A percentile compares a stretch with the other conserved stretches of the same genome.
phyloP scores from a whole-genome alignment of 352 stramenopile species.

The Globisporangium uncinulatum region DNA sequence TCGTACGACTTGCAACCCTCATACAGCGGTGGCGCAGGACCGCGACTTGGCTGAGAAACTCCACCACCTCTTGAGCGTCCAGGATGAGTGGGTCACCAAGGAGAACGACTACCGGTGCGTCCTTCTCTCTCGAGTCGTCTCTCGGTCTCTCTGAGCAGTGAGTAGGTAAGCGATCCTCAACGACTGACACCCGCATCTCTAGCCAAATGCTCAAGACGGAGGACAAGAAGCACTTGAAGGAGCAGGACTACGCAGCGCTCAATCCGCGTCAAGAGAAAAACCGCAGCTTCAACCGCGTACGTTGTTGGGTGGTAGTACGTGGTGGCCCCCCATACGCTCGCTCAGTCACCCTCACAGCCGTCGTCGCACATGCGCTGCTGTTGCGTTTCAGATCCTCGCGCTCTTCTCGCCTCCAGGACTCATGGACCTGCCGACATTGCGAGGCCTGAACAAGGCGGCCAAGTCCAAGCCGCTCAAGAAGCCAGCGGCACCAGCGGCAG shows the following conservation, averaged over 20 bases:
- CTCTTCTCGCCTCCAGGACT: conserved; percentile 47
- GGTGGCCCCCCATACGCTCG: too few species aligned
- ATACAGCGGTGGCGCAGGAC: conserved; percentile 51
- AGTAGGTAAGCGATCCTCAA: too few species aligned
- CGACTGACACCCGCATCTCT: too few species aligned
- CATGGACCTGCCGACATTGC: conserved; percentile 64
- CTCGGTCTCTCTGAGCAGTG: too few species aligned
- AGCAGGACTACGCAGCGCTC: conserved; percentile 59
- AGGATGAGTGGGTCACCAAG: conserved; percentile 80
- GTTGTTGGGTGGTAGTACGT: conserved; percentile 3
- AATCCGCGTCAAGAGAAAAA: conserved; percentile 82
- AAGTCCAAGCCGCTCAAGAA: conserved; percentile 63
- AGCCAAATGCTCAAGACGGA: conserved; percentile 88
- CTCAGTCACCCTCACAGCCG: not conserved
- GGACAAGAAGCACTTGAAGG: conserved; percentile 84
- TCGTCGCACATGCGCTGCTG: not conserved
- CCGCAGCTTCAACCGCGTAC: conserved; percentile 72
- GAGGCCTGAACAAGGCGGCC: conserved; percentile 56
- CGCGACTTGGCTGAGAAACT: conserved; percentile 43
- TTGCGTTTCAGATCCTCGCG: conserved; percentile 30
- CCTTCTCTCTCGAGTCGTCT: too few species aligned
- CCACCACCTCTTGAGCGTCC: conserved; percentile 39
- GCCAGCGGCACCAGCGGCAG: conserved; percentile 9
- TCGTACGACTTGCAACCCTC: not conserved
- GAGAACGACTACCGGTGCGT: conserved; percentile 81